phyloP scores from a whole-genome alignment of 768 basidiomycete genomes.

The Leccinellum rugosiceps region DNA sequence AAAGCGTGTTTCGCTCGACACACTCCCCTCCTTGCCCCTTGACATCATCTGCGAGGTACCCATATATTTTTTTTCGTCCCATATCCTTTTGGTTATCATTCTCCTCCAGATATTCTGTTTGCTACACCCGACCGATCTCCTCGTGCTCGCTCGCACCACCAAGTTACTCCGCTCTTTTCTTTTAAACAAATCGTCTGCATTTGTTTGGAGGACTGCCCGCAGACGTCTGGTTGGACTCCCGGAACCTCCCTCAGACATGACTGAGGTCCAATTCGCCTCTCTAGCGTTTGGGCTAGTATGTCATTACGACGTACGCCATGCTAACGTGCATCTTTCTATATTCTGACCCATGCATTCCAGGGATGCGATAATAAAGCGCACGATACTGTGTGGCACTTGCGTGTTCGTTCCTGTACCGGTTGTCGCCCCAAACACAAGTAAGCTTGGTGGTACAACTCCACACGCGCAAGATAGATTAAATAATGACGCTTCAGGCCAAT shows the following conservation, averaged over 20 bases:
- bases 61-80: background rate
- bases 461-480: background rate
- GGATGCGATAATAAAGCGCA: constrained; percentile 24
- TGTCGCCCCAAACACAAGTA: constrained; percentile 27
- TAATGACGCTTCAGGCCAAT: constrained; percentile 14
- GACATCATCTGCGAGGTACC: constrained; percentile 29
- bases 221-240: constrained; percentile 40
- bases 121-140: constrained; percentile 43
- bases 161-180: constrained; percentile 41
- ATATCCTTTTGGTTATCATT: background rate
- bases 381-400: constrained; percentile 32
- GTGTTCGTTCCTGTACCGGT: constrained; percentile 29
- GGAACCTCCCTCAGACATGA: constrained; percentile 43
- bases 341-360: constrained; percentile 9
- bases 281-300: constrained; percentile 48
- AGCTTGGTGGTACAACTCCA: background rate
- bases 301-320: constrained; percentile 29
- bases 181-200: constrained; percentile 27
- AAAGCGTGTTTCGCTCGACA: constrained; percentile 18
- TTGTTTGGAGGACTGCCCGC: constrained; percentile 35
- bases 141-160: constrained; percentile 43
- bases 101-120: constrained; percentile 40
- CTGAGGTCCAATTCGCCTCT: constrained; percentile 48
- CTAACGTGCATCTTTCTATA: background rate
- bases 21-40: constrained; percentile 36